A percentile compares a stretch with the other conserved stretches of the same genome.
These are phyloP conservation scores for Pseudomassariella vexata DNA, from an alignment of 2,329 filamentous ascomycete genomes.

Conservation along the genomic window DNA sequence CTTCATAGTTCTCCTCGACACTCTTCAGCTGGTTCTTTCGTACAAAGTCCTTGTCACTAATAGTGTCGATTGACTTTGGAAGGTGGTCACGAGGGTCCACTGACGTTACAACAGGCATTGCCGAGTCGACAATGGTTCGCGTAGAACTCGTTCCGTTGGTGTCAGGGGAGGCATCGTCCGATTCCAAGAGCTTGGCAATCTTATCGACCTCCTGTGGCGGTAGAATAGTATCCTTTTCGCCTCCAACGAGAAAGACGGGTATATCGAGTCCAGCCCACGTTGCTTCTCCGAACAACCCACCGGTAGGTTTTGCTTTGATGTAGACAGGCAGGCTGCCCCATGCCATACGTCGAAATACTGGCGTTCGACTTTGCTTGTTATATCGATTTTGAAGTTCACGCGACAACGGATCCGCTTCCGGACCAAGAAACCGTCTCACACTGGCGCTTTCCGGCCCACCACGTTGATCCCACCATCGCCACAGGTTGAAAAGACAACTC, in stretches of 20 bases:
- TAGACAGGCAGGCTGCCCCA: conserved; percentile 63
- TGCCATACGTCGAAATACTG: conserved; percentile 78
- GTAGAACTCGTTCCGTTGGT: conserved; percentile 1
- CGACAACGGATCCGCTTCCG: conserved; percentile 58
- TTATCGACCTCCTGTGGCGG: conserved; percentile 64
- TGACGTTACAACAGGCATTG: conserved; percentile 39
- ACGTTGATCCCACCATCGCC: conserved; percentile 70
- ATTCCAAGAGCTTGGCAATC: conserved; percentile 45
- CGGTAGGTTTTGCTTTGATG: conserved; percentile 41
- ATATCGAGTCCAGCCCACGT: conserved; percentile 68
- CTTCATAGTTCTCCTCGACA: conserved; percentile 26
- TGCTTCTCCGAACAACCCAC: conserved; percentile 63
- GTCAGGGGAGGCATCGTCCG: conserved; percentile 6
- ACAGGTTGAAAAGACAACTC: conserved; percentile 65
- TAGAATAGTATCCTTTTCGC: conserved; percentile 70
- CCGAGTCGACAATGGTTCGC: conserved; percentile 35
- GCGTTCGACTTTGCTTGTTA: conserved; percentile 77
- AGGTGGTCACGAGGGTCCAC: conserved; percentile 22
- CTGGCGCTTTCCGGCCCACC: conserved; percentile 75
- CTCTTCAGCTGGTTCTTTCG: conserved; percentile 15
- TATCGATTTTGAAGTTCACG: conserved; percentile 64
- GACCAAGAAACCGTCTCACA: conserved; percentile 71
- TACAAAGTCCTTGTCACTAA: conserved; percentile 31
- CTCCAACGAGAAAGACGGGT: conserved; percentile 74
- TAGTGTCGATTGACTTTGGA: conserved; percentile 30